Conservation (phyloP, 2,329 filamentous ascomycete species). For the Colletotrichum tofieldiae region DNA sequence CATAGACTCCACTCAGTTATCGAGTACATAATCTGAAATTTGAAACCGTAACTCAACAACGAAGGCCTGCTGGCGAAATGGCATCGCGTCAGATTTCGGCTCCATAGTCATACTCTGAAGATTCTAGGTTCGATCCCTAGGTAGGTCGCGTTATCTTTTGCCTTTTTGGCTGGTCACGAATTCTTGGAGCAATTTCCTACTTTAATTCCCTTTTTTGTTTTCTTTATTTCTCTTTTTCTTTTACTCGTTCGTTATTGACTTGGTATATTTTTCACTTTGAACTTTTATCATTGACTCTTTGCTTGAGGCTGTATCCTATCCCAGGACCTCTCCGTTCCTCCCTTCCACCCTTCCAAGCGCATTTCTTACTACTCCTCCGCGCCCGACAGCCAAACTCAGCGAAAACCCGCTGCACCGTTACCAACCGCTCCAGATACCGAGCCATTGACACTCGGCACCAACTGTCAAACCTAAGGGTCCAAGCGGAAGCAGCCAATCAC, state of each 20-base stretch:
- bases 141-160: conserved; percentile 21
- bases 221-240: background rate
- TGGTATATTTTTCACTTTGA: background rate
- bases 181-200: too few species aligned
- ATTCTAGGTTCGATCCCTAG: conserved; percentile 42
- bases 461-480: conserved; percentile 2
- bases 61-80: conserved; percentile 43
- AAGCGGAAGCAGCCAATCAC: background rate
- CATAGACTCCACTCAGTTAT: rapidly evolving
- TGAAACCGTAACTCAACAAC: rapidly evolving
- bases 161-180: too few species aligned
- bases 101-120: conserved; percentile 36
- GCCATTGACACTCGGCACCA: background rate
- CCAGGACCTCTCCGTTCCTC: background rate
- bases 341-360: background rate
- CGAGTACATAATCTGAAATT: background rate
- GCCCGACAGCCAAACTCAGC: background rate
- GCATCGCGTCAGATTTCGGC: conserved; percentile 43
- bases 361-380: background rate
- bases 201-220: too few species aligned
- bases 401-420: background rate
- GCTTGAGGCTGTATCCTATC: background rate
- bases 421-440: background rate
- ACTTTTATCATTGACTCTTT: background rate
- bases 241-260: background rate